phyloP scores from a whole-genome alignment of 2,329 filamentous ascomycete genomes.

The Claviceps citrina region DNA sequence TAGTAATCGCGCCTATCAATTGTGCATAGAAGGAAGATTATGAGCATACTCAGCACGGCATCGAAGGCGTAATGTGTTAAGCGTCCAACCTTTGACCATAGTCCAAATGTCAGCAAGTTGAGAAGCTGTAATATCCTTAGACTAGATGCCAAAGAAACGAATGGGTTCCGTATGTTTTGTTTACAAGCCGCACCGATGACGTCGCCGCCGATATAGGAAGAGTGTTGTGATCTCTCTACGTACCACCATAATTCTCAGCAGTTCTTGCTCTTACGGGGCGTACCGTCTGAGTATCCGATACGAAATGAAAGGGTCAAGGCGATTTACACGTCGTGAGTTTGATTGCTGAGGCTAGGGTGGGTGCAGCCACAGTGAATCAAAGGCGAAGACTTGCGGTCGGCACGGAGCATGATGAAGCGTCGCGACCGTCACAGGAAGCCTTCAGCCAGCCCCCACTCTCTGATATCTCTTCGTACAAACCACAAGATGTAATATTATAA shows the following conservation, averaged over 20 bases:
- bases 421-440: too few relatives aligned
- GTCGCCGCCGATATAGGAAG: neutral
- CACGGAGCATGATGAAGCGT: too few relatives aligned
- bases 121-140: conserved; percentile 37
- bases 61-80: conserved; percentile 93
- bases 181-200: neutral
- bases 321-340: too few relatives aligned
- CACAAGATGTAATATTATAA: too few relatives aligned
- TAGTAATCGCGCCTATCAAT: neutral
- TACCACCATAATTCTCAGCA: conserved; percentile 19
- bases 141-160: conserved; percentile 8
- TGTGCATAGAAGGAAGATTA: neutral
- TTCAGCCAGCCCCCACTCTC: too few relatives aligned
- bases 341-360: too few relatives aligned
- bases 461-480: too few relatives aligned
- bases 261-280: neutral
- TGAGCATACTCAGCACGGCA: conserved; percentile 66
- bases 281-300: neutral
- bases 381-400: too few relatives aligned
- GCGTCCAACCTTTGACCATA: conserved; percentile 71
- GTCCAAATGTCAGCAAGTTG: conserved; percentile 53
- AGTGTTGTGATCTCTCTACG: conserved; percentile 6
- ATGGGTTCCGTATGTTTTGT: neutral
- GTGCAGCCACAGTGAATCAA: too few relatives aligned
- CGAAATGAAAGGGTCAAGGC: too few relatives aligned